phyloP scores from a whole-genome alignment of 108 stramenopile species.

The Hondaea fermentalgiana region DNA sequence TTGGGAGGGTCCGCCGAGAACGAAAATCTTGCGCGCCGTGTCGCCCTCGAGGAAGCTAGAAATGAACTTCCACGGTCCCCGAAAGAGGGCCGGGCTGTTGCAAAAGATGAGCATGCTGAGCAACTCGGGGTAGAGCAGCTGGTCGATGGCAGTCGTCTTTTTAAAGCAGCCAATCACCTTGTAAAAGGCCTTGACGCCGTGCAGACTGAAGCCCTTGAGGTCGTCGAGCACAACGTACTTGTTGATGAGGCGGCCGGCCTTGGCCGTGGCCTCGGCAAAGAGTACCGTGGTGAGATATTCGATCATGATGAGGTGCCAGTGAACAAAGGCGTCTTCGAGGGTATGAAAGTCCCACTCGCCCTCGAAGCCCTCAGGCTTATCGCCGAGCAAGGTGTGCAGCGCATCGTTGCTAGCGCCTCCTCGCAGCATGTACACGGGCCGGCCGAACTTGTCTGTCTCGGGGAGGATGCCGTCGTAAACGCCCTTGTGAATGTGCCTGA shows the following conservation, averaged over 20 bases:
- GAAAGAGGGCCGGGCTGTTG: neutral
- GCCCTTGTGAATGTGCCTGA: neutral
- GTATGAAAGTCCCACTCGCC: neutral
- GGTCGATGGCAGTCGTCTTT: conserved; percentile 1
- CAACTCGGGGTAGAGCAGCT: neutral
- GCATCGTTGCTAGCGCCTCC: conserved; percentile 10
- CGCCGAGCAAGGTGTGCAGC: neutral
- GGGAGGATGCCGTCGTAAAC: conserved; percentile 7
- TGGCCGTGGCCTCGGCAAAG: neutral
- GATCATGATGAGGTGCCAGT: conserved; percentile 17
- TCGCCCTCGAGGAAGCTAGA: neutral
- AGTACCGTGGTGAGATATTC: neutral
- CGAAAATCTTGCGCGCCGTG: neutral
- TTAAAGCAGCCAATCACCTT: neutral
- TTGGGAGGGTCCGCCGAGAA: neutral
- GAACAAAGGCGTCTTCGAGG: neutral
- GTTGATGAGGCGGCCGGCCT: neutral
- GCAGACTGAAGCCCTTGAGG: neutral
- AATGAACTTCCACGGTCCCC: neutral
- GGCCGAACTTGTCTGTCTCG: neutral
- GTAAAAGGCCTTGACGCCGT: neutral
- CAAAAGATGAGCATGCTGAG: neutral
- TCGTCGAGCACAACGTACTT: conserved; percentile 10
- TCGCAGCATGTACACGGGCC: neutral
- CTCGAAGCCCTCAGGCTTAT: neutral